A percentile compares a stretch with the other conserved stretches of the same genome.
Evolutionary conservation across 305 asterid species (phyloP).

Genomic region (Solanum chacoense): DNA sequence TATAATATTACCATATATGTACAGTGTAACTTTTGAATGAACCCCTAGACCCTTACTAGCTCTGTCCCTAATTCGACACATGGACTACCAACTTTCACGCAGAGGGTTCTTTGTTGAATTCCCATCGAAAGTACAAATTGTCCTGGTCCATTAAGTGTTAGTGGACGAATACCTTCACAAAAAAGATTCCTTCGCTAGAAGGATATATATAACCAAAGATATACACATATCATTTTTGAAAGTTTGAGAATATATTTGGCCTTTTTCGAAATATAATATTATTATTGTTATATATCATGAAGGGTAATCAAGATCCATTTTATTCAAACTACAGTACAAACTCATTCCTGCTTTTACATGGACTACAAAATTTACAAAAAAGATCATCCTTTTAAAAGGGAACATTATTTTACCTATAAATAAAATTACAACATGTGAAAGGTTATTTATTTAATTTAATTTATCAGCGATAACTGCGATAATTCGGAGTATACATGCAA

Average conservation of each 20-base stretch:
- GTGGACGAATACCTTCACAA: too few species aligned
- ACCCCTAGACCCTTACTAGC: too few species aligned
- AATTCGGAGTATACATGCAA: slow-evolving; percentile 88
- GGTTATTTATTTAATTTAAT: background rate
- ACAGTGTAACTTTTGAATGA: too few species aligned
- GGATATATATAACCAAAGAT: too few species aligned
- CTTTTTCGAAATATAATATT: background rate
- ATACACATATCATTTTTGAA: background rate
- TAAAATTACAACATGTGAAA: background rate
- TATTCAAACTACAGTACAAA: background rate
- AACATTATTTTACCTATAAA: background rate
- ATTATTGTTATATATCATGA: background rate
- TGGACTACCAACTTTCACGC: too few species aligned
- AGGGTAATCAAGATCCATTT: background rate
- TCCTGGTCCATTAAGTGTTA: too few species aligned
- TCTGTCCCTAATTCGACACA: too few species aligned
- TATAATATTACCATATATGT: too few species aligned
- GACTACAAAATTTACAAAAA: background rate
- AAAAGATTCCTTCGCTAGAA: too few species aligned
- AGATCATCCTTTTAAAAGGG: background rate
- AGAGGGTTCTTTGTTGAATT: too few species aligned
- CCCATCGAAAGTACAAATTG: too few species aligned
- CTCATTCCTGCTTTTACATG: background rate
- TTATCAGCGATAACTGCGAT: slow-evolving; percentile 49
- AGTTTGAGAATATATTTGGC: background rate